Evolutionary conservation across 805 yeast species (phyloP), one percentile per base, ranked within the genome.

Genomic region (Isabelozyma pseudorhagii): DNA sequence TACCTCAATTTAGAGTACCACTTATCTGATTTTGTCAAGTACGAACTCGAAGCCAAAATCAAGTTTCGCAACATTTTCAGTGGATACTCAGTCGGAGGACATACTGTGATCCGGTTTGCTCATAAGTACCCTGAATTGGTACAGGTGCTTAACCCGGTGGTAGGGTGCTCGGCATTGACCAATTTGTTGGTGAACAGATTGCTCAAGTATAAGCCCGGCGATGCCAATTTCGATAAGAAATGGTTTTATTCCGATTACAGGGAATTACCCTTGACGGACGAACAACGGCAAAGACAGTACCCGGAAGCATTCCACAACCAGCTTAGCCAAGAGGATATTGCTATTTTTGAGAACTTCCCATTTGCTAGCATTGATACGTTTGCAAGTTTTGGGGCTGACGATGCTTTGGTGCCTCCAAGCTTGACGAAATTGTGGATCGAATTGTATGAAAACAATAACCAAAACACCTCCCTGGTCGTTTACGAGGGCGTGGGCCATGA

Each of bases 51-150:
- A 6, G 51, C 59, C n/a, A 47, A 55, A 21, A 51, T 74, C 44
- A 54, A 56, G 46, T 69, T 48, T 59, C 61, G 45, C 50, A 75
- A 75, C 59, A 69, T 77, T 41, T 61, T 79, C 28, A 56, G 73
- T 10, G 88, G 87, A 1, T 69, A 69, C 40, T 80, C 85, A 0
- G 67, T 81, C 42, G 86, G 87, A 2, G 87, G 82, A 0, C 85
- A 83, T 60, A 68, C 76, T n/a, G 68, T 76, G 29, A 79, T 80
- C 68, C 63, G 76, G 54, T 72, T 64, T 61, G 81, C 71, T 17
- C 57, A 63, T 44, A 56, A 55, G 51, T 67, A 70, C 55, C 76
- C 80, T 4, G 60, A 69, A 3, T 54, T 59, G 46, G 72, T 75
- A 14, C 61, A 64, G 13, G 68, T 69, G 28, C 68, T 77, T 13